Percentiles rank a stretch among this genome's conserved stretches.
These are phyloP conservation scores for Venturia nashicola DNA, from an alignment of 2,329 filamentous ascomycete genomes.

Conservation along the genomic window DNA sequence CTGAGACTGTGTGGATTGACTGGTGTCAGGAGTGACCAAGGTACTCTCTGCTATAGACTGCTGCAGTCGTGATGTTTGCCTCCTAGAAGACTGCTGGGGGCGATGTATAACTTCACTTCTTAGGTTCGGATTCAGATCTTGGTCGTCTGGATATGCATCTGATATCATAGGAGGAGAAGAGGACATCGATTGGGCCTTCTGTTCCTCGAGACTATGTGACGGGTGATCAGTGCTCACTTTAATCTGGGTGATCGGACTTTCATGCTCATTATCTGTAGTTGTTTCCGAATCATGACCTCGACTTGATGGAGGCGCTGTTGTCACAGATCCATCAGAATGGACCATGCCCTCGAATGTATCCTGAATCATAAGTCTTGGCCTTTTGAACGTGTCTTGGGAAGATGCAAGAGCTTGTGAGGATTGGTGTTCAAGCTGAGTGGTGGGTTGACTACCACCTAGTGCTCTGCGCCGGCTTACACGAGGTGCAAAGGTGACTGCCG, in stretches of 20 bases:
- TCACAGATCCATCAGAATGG: slow-evolving; percentile 6
- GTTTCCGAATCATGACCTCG: background rate
- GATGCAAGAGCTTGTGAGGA: background rate
- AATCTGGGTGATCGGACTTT: background rate
- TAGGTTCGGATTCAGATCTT: background rate
- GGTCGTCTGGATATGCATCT: background rate
- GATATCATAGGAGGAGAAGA: background rate
- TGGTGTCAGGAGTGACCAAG: slow-evolving; percentile 15
- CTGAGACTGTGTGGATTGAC: slow-evolving; percentile 19
- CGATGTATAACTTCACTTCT: background rate
- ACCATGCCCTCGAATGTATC: slow-evolving; percentile 7
- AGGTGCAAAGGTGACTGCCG: slow-evolving; percentile 4
- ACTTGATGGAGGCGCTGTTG: background rate
- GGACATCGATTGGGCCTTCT: background rate
- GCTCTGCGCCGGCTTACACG: background rate
- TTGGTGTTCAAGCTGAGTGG: background rate
- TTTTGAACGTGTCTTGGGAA: background rate
- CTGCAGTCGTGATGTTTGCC: slow-evolving; percentile 8
- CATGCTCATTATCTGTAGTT: background rate
- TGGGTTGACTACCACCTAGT: background rate
- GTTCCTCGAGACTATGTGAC: background rate
- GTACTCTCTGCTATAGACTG: slow-evolving; percentile 3
- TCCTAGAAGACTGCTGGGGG: slow-evolving; percentile 14
- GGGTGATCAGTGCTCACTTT: background rate
- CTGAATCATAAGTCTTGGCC: background rate